Evolutionary conservation across 441 rosid genomes (phyloP).

Genomic region (Hypseocharis bilobata): DNA sequence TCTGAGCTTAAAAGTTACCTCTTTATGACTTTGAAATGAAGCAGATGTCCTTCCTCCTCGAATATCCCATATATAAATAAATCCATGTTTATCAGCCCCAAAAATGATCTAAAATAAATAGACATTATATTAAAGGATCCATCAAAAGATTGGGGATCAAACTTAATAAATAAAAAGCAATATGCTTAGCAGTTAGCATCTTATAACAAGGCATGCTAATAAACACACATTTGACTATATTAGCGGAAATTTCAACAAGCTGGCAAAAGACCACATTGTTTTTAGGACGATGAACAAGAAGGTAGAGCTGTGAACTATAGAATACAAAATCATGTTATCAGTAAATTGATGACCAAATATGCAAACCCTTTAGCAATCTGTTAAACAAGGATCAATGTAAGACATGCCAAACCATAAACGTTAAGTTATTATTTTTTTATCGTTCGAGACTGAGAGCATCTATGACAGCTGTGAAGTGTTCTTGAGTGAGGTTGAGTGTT

Average conservation of each 20-base stretch:
- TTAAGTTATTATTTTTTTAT: too few relatives aligned
- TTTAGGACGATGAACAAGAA: neutral
- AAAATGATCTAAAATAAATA: slow-evolving; percentile 45
- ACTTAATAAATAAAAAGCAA: neutral
- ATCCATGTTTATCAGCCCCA: slow-evolving; percentile 71
- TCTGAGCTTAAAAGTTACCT: slow-evolving; percentile 32
- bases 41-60: slow-evolving; percentile 70
- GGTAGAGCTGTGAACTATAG: neutral
- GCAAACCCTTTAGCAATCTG: neutral
- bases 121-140: slow-evolving; percentile 2
- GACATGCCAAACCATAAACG: neutral
- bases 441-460: neutral
- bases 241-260: neutral
- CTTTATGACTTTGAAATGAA: slow-evolving; percentile 57
- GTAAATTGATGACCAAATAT: neutral
- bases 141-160: slow-evolving; percentile 1
- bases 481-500: neutral
- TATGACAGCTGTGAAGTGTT: too few relatives aligned
- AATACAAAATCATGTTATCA: neutral
- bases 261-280: neutral
- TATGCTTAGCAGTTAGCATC: neutral
- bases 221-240: neutral
- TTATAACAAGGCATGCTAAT: neutral
- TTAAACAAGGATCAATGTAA: too few relatives aligned
- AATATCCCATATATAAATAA: slow-evolving; percentile 73